Base-by-base conservation (phyloP, 345 rosid genomes). In the Populus ilicifolia region DNA sequence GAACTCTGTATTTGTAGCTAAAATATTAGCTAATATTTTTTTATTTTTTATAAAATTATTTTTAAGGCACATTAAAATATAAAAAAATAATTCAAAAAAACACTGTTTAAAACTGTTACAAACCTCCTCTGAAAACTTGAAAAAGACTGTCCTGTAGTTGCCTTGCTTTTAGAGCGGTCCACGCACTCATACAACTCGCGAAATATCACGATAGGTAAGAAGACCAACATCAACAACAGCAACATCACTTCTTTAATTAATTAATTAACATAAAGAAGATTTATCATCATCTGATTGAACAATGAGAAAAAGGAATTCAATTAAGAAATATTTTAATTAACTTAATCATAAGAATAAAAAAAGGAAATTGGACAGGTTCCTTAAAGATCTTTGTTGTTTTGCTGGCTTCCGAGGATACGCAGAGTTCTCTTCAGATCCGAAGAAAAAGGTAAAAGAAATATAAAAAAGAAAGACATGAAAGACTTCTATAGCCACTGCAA, bases 311-410 rank as follows among this genome's bases (percentile, higher is more conserved):
- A 75, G 83, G 83, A 83, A 44, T 44, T 84, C 80, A 70, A 59
- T 65, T 69, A 78, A 83, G 62, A 48, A 61, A 36, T 86, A 76
- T 56, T 78, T 54, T 86, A 82, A 52, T 54, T 86, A 82, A 56
- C 6, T 18, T 2, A 56, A 56, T 56, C 6, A 52, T n/a, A 21
- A 18, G 62, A 38, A 38, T 67, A 29, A 39, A 21, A 27, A 77
- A 44, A 27, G 23, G n/a, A 66, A 77, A 79, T 61, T 54, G 77
- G 83, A 81, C 84, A 75, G 85, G 80, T 81, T 80, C 85, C 80
- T 83, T 87, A 80, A 88, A 87, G 76, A 86, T 88, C 84, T 84
- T 83, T 87, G 89, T 88, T 87, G 85, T 85, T 82, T 88, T 83
- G 88, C 86, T 88, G 88, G 87, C 88, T 81, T 84, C 84, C 61